phyloP scores from a whole-genome alignment of 78 protist genomes.

The Pelomyxa schiedti region DNA sequence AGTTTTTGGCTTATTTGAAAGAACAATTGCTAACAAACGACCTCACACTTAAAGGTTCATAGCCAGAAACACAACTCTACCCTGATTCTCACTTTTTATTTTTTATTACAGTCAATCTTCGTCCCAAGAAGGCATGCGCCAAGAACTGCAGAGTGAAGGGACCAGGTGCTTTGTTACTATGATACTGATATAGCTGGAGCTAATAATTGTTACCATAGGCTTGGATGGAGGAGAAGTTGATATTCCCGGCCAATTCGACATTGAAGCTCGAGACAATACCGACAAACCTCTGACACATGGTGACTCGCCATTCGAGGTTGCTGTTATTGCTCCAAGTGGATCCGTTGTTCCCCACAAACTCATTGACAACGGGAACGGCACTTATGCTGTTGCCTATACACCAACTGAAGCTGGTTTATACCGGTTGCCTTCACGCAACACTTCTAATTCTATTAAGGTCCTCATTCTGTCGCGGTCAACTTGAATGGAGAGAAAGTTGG shows the following conservation, averaged over 20 bases:
- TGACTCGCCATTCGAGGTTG: slow-evolving; percentile 47
- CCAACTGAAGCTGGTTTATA: slow-evolving; percentile 8
- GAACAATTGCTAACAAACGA: no score
- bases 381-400: slow-evolving; percentile 33
- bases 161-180: no score
- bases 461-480: slow-evolving; percentile 25
- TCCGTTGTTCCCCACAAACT: slow-evolving; percentile 24
- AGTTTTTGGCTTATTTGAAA: no score
- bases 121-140: no score
- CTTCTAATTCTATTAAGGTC: slow-evolving; percentile 3
- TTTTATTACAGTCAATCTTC: no score
- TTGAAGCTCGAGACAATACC: slow-evolving; percentile 40
- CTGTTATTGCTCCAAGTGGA: slow-evolving; percentile 37
- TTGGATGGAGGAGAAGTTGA: slow-evolving; percentile 38
- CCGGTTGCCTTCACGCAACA: neutral
- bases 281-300: slow-evolving; percentile 42
- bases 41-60: no score
- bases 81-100: no score
- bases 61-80: no score
- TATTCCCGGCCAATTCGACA: slow-evolving; percentile 40
- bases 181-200: no score
- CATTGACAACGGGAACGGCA: slow-evolving; percentile 40
- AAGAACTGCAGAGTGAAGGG: no score
- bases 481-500: slow-evolving; percentile 48
- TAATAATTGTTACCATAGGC: no score